A percentile compares a stretch with the other conserved stretches of the same genome.
These are phyloP conservation scores for Quercus cerris DNA, from an alignment of 306 rosid species.

Conservation along the genomic window DNA sequence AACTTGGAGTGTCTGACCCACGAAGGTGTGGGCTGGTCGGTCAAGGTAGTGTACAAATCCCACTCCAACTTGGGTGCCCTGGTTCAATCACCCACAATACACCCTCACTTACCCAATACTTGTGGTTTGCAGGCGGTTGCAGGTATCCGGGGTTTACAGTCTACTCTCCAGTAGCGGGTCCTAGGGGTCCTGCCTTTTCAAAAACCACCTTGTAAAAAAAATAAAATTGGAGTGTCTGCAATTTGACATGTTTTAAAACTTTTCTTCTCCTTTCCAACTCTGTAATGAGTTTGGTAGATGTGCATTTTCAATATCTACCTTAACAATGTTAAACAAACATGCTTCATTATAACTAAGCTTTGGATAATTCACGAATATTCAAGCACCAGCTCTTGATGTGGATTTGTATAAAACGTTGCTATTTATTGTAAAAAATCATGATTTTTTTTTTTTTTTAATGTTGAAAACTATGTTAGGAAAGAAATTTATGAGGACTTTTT, in stretches of 20 bases:
- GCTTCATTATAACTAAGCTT: background rate
- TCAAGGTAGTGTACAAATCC: too few species aligned
- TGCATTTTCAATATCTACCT: background rate
- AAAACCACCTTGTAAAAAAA: too few species aligned
- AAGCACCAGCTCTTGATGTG: background rate
- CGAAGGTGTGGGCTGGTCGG: too few species aligned
- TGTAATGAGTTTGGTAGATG: background rate
- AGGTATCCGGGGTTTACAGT: too few species aligned
- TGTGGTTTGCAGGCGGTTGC: too few species aligned
- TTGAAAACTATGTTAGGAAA: background rate
- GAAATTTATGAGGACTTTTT: background rate
- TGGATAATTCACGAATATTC: background rate
- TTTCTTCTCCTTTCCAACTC: background rate
- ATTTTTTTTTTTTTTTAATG: background rate
- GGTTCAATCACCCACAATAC: too few species aligned
- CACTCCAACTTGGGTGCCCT: too few species aligned
- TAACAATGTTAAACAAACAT: background rate
- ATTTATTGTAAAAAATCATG: background rate
- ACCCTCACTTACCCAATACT: too few species aligned
- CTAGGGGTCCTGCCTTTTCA: too few species aligned
- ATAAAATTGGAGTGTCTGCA: too few species aligned
- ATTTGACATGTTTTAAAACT: too few species aligned
- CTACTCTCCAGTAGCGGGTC: too few species aligned
- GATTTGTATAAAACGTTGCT: background rate
- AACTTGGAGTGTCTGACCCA: background rate